phyloP scores from a whole-genome alignment of 1,284 basidiomycete species.

The Ustilago bromivora region DNA sequence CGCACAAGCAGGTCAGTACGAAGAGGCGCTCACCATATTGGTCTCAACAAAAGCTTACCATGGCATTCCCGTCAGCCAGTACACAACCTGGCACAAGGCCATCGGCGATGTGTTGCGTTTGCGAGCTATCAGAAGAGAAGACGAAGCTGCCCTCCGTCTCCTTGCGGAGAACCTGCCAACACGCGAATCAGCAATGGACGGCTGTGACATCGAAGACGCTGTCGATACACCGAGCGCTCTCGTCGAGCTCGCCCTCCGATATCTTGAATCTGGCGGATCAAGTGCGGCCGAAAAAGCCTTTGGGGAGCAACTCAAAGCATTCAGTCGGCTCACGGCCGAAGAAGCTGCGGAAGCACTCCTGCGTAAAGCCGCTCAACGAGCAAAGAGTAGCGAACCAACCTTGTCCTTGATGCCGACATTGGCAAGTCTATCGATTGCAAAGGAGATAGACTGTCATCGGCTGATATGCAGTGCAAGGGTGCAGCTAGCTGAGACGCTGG shows the following conservation, averaged over 20 bases:
- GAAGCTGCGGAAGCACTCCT: slow-evolving; percentile 33
- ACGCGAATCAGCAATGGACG: not conserved
- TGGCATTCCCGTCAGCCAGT: slow-evolving; percentile 30
- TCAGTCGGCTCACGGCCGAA: slow-evolving; percentile 30
- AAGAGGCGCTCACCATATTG: slow-evolving; percentile 34
- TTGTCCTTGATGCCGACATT: slow-evolving; percentile 37
- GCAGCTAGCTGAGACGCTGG: slow-evolving; percentile 41
- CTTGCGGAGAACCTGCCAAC: slow-evolving; percentile 20
- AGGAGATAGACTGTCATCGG: slow-evolving; percentile 36
- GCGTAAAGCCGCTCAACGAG: slow-evolving; percentile 21
- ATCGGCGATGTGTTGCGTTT: slow-evolving; percentile 36
- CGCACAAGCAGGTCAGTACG: slow-evolving; percentile 33
- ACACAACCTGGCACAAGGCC: slow-evolving; percentile 25
- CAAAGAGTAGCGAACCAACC: slow-evolving; percentile 22
- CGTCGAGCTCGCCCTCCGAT: slow-evolving; percentile 35
- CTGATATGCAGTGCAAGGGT: slow-evolving; percentile 25
- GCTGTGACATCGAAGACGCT: slow-evolving; percentile 35
- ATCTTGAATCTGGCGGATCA: slow-evolving; percentile 31
- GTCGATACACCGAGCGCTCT: slow-evolving; percentile 36
- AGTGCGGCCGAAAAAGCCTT: slow-evolving; percentile 18
- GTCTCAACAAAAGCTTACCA: slow-evolving; percentile 25
- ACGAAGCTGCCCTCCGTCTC: slow-evolving; percentile 20
- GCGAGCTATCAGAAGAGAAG: slow-evolving; percentile 31
- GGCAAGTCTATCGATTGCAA: slow-evolving; percentile 38
- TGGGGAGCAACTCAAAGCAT: slow-evolving; percentile 16